These are phyloP conservation scores for Diaporthe eres DNA, from an alignment of 2,329 filamentous ascomycete species.

Conservation along the genomic window DNA sequence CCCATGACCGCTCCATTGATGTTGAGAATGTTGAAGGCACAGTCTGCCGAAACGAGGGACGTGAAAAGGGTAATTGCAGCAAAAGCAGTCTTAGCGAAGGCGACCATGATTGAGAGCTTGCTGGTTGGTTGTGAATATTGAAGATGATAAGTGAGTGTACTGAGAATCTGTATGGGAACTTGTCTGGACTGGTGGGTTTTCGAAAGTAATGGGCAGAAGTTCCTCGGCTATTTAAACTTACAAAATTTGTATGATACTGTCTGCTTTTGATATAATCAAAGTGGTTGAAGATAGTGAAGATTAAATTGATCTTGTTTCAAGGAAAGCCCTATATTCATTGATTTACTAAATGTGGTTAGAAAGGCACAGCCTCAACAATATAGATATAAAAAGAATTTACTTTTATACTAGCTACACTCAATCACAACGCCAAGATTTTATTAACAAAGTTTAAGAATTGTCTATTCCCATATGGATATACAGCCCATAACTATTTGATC, in stretches of 20 bases:
- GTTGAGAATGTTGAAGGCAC: conserved; percentile 2
- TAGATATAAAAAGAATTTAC: not conserved
- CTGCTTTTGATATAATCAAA: not conserved
- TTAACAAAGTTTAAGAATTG: not conserved
- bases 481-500: not conserved
- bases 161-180: not conserved
- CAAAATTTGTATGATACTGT: not conserved
- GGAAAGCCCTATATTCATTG: not conserved
- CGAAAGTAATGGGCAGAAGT: not conserved
- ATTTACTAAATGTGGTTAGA: not conserved
- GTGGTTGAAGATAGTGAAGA: not conserved
- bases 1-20: not conserved
- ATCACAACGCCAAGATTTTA: not conserved
- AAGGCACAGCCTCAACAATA: not conserved
- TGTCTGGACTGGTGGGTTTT: not conserved
- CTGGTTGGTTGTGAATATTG: not conserved
- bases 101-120: conserved; percentile 6
- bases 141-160: not conserved
- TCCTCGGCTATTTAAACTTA: not conserved
- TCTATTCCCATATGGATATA: not conserved
- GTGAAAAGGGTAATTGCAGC: conserved; percentile 15
- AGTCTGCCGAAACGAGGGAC: conserved; percentile 9
- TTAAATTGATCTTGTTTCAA: not conserved
- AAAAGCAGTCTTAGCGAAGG: conserved; percentile 4
- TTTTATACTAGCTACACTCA: not conserved